These are phyloP conservation scores for Candida stauntonica DNA, from an alignment of 805 yeast genomes.

Conservation along the genomic window DNA sequence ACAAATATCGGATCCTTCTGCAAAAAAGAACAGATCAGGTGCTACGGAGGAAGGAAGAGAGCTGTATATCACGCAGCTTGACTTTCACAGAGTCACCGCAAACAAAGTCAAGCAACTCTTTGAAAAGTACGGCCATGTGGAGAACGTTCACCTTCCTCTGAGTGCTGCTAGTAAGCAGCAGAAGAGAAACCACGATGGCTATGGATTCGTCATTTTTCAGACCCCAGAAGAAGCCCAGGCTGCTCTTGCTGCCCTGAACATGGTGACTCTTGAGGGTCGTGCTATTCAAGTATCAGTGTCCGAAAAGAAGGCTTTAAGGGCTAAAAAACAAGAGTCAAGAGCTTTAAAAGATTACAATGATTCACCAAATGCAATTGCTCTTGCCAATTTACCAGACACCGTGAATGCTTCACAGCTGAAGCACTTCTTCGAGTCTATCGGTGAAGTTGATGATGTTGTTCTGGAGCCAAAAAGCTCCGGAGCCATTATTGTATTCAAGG, in stretches of 20 bases:
- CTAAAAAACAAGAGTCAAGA: slow-evolving; percentile 27
- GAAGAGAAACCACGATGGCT: slow-evolving; percentile 47
- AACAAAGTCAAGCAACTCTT: slow-evolving; percentile 39
- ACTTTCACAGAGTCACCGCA: slow-evolving; percentile 40
- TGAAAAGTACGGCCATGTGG: slow-evolving; percentile 47
- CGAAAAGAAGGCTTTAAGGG: slow-evolving; percentile 34
- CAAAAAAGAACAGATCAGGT: slow-evolving; percentile 37
- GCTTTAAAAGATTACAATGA: slow-evolving; percentile 19
- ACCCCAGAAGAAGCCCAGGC: slow-evolving; percentile 40
- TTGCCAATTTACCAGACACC: slow-evolving; percentile 33
- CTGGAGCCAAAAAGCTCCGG: slow-evolving; percentile 42
- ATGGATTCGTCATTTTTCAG: slow-evolving; percentile 56
- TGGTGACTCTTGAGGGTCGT: slow-evolving; percentile 41
- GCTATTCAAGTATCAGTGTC: slow-evolving; percentile 46
- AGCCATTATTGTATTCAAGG: slow-evolving; percentile 47
- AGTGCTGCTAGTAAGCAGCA: slow-evolving; percentile 21
- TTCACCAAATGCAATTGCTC: slow-evolving; percentile 22
- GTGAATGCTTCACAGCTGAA: slow-evolving; percentile 34
- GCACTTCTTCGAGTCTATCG: slow-evolving; percentile 29
- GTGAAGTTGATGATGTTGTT: slow-evolving; percentile 39
- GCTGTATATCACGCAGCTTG: slow-evolving; percentile 48
- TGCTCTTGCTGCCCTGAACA: slow-evolving; percentile 41
- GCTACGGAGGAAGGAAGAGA: slow-evolving; percentile 53
- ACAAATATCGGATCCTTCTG: slow-evolving; percentile 56
- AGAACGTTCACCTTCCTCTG: slow-evolving; percentile 47